Evolutionary conservation across 2,329 filamentous ascomycete species (phyloP), one percentile per base, ranked within the genome.

Genomic region (Penicillium sp.): DNA sequence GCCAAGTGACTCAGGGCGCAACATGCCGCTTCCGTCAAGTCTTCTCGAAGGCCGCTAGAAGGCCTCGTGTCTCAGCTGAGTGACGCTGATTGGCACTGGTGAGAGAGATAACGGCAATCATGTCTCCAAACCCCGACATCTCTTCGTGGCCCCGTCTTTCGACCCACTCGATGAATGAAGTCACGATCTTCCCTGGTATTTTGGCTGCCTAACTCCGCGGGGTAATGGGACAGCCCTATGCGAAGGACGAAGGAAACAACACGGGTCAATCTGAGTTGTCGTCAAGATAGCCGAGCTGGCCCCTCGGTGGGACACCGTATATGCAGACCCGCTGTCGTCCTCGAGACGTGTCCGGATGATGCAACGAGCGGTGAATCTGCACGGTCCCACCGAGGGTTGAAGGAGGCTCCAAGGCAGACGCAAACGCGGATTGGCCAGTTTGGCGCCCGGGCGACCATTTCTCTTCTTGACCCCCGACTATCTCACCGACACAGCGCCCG

Each of bases 21-120:
- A 46, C 48, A 38, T 18, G 40, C 42, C 2, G 41, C 41, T 33
- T 48, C 47, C 56, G 52, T 48, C 43, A 54, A 50, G 35, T 28
- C 36, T 65, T 65, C 62, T 63, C 43, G 63, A 66, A 66, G 40
- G 48, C 27, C 59, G 54, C 61, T 65, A 64, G 63, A 66, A 64
- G 48, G 43, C 1, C 4, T 5, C 22, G 6, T 49, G 48, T 55
- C 47, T 51, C 22, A 31, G 25, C 8, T 36, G 24, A 6, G 13
- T 13, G 6, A 27, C 25, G 18, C 11, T 53, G 42, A 61, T 57
- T 62, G 49, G 57, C 14, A 20, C 9, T n/a, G 30, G 30, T 4
- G 5, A 3, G 14, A 3, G 16, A 36, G 16, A 20, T 20, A 11
- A 20, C 16, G 16, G 35, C 35, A 38, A 20, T 13, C 16, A 13